Percentiles rank a stretch among this genome's conserved stretches.
Evolutionary conservation across 345 rosid genomes (phyloP).

Genomic region (Hirschfeldia incana): DNA sequence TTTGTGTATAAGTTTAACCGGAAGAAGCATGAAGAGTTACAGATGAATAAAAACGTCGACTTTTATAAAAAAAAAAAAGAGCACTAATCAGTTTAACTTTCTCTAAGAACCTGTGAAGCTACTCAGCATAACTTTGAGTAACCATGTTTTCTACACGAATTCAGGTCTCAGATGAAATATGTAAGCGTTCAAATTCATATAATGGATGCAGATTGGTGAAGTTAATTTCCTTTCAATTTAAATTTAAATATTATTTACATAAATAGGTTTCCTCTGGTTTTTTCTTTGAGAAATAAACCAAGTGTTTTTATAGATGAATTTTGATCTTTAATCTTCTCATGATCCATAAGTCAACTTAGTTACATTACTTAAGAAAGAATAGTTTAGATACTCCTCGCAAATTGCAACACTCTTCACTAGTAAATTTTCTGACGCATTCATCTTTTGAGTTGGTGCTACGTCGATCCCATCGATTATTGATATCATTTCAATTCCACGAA

Average conservation of each 20-base stretch:
- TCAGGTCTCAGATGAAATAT: not conserved
- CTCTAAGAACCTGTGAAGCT: not conserved
- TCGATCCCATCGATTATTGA: slow-evolving; percentile 19
- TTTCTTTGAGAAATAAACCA: not conserved
- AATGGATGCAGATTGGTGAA: not conserved
- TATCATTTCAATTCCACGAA: slow-evolving; percentile 4
- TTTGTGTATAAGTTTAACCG: not conserved
- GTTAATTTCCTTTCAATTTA: not conserved
- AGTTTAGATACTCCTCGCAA: slow-evolving; percentile 27
- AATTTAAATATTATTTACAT: not conserved
- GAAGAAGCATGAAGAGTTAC: not conserved
- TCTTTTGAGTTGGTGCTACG: slow-evolving; percentile 25
- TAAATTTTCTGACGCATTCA: not conserved
- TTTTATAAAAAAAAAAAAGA: not conserved
- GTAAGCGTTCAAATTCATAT: not conserved
- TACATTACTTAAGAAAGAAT: slow-evolving; percentile 1
- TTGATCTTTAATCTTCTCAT: not conserved
- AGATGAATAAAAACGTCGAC: not conserved
- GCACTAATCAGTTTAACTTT: not conserved
- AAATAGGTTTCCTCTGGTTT: not conserved
- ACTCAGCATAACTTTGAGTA: not conserved
- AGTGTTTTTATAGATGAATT: not conserved
- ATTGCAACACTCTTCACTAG: slow-evolving; percentile 12
- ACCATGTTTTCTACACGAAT: not conserved
- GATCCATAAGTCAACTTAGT: not conserved